Conservation (phyloP, 1,284 basidiomycete species). For the Moesziomyces globuligerus region DNA sequence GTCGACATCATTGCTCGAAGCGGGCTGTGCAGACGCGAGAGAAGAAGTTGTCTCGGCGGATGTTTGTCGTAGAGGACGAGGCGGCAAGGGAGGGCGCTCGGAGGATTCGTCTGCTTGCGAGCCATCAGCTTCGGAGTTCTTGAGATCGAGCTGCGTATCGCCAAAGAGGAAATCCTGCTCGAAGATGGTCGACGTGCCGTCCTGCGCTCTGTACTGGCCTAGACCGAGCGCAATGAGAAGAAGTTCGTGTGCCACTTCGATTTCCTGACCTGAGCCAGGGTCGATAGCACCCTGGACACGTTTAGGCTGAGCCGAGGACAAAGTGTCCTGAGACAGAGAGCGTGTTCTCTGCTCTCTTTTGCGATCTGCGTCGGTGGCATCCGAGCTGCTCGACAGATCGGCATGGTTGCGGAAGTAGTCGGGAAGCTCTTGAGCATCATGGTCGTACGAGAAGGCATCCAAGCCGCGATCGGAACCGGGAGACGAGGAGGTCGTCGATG, state of each 20-base stretch:
- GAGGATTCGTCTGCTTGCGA: neutral
- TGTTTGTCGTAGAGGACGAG: neutral
- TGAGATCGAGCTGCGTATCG: constrained; percentile 34
- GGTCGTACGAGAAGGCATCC: constrained; percentile 48
- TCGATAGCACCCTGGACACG: constrained; percentile 43
- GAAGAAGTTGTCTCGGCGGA: neutral
- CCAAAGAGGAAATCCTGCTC: constrained; percentile 59
- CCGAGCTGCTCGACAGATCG: neutral
- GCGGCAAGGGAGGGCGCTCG: neutral
- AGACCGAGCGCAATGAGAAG: constrained; percentile 58
- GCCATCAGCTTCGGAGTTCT: constrained; percentile 2
- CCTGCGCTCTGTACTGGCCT: constrained; percentile 56
- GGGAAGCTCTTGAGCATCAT: constrained; percentile 49
- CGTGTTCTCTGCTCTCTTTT: constrained; percentile 17
- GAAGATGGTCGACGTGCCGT: constrained; percentile 54
- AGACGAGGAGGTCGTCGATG: constrained; percentile 11
- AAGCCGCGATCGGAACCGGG: constrained; percentile 12
- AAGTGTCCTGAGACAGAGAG: constrained; percentile 13
- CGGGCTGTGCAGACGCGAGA: neutral
- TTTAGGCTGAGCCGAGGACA: constrained; percentile 9
- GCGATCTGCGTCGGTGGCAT: constrained; percentile 4
- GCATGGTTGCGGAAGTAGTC: constrained; percentile 17
- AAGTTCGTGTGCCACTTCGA: constrained; percentile 56
- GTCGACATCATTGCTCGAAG: neutral
- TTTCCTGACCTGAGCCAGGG: constrained; percentile 28